Evolutionary conservation across 2,329 filamentous ascomycete species (phyloP).

Genomic region (Rhinocladiella mackenziei): DNA sequence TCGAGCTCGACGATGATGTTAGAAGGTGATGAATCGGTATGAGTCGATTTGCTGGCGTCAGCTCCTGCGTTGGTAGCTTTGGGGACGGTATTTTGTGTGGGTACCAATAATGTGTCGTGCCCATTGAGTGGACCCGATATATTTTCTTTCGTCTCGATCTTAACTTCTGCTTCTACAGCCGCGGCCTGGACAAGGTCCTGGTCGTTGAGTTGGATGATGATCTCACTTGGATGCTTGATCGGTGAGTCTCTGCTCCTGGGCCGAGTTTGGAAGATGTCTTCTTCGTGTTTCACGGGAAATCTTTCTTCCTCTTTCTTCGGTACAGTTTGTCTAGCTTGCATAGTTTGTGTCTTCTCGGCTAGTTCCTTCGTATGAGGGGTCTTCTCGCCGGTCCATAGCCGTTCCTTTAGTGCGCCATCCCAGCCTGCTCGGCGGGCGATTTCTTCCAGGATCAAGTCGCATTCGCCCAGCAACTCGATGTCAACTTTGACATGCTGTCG

Average conservation of each 20-base stretch:
- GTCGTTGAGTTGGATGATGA: slow-evolving; percentile 9
- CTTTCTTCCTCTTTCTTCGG: background rate
- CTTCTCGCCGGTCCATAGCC: slow-evolving; percentile 14
- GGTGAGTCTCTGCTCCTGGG: too few relatives aligned
- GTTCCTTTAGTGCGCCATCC: slow-evolving; percentile 38
- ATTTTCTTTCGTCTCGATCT: background rate
- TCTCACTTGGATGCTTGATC: too few relatives aligned
- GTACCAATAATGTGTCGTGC: too few relatives aligned
- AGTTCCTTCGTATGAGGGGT: background rate
- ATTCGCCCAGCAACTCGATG: slow-evolving; percentile 92
- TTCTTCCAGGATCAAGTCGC: slow-evolving; percentile 84
- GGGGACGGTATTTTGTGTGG: too few relatives aligned
- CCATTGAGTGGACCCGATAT: too few relatives aligned
- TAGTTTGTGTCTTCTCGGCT: background rate
- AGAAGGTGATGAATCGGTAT: background rate
- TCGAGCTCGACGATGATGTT: slow-evolving; percentile 24
- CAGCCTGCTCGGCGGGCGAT: slow-evolving; percentile 78
- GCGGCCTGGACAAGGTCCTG: too few relatives aligned
- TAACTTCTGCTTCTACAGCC: too few relatives aligned
- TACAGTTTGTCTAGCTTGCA: background rate
- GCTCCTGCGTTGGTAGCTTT: background rate
- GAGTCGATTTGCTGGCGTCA: background rate
- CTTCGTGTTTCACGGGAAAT: slow-evolving; percentile 6
- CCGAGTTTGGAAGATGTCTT: slow-evolving; percentile 9
- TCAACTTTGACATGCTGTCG: slow-evolving; percentile 83